phyloP scores from a whole-genome alignment of 2,329 filamentous ascomycete species.

The Xylaria sp. region DNA sequence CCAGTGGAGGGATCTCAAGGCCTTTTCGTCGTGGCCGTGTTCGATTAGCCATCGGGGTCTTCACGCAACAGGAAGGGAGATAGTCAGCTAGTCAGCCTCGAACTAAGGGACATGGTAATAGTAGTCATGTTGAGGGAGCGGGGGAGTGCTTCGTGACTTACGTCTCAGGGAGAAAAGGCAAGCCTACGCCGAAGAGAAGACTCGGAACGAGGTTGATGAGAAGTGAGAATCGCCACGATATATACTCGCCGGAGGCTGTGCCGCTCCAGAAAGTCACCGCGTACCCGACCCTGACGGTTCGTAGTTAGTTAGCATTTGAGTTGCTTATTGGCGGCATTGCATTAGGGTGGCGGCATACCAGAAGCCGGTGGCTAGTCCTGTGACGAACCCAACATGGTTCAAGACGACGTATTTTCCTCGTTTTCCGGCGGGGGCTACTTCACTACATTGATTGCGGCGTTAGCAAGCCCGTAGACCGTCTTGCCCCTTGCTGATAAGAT shows the following conservation, averaged over 20 bases:
- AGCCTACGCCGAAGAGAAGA: conserved; percentile 59
- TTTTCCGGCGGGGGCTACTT: conserved; percentile 64
- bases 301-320: not conserved
- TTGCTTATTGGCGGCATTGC: not conserved
- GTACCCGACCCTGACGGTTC: conserved; percentile 63
- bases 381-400: conserved; percentile 69
- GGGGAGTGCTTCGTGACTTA: conserved; percentile 46
- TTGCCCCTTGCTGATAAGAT: not conserved
- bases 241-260: conserved; percentile 56
- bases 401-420: conserved; percentile 68
- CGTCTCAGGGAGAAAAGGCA: conserved; percentile 67
- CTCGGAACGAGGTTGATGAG: conserved; percentile 64
- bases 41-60: conserved; percentile 70
- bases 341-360: conserved; percentile 55
- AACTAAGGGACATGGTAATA: not conserved
- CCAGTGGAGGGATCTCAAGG: conserved; percentile 58
- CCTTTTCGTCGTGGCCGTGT: conserved; percentile 57
- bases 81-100: not conserved
- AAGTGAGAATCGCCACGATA: conserved; percentile 64
- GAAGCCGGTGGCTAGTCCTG: conserved; percentile 64
- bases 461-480: conserved; percentile 4
- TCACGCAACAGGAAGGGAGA: not conserved
- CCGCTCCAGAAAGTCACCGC: conserved; percentile 64
- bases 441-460: conserved; percentile 51
- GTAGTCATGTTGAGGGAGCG: not conserved